Base-by-base conservation (phyloP, 2,329 filamentous ascomycete genomes). In the Paracorniculantispora psalliotae region DNA sequence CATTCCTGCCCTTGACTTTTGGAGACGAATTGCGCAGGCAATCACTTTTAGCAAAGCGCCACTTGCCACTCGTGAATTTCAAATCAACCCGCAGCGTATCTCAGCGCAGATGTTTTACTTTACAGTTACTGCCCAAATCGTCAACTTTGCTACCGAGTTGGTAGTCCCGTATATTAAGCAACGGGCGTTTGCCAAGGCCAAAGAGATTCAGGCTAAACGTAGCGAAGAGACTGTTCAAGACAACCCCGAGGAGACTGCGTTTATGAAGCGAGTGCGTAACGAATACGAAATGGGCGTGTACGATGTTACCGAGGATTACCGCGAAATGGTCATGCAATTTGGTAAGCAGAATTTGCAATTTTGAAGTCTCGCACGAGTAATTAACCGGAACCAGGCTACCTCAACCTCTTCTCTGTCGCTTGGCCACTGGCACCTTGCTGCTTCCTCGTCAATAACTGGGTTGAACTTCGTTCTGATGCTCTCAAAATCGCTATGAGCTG, bases 81-180 rank as follows among this genome's bases (percentile, higher is more conserved):
- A 86, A 55, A 90, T 97, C 73, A 92, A 97, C 68, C 88, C 91
- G 0, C 81, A 87, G 64, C 83, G 94, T 17, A 84, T 97, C 37
- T 89, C 88, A 66, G 90, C 92, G 66, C 93, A 97, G 71, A 91
- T 97, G 71, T 94, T 97, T 63, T 97, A 96, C 75, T 94, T 96
- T 63, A 96, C 93, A 0, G 90, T 97, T 33, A 97, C 93, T 0
- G 93, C 92, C 0, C 93, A 97, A 69, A 83, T 97, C 39, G 88
- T 99, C 66, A 94, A 90, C 69, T 88, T 97, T 57, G 86, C 82
- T 13, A 86, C 93, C 62, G 94, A 99, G 72, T 84, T 92, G 5
- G 77, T 97, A 37, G 84, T 97, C 1, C 94, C 94, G 0, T 92
- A 91, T 65, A 74, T 91, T 54, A 97, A 96, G 74, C 87, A 90